Evolutionary conservation across 2,329 filamentous ascomycete genomes (phyloP).

Genomic region (Pseudogymnoascus sp.): DNA sequence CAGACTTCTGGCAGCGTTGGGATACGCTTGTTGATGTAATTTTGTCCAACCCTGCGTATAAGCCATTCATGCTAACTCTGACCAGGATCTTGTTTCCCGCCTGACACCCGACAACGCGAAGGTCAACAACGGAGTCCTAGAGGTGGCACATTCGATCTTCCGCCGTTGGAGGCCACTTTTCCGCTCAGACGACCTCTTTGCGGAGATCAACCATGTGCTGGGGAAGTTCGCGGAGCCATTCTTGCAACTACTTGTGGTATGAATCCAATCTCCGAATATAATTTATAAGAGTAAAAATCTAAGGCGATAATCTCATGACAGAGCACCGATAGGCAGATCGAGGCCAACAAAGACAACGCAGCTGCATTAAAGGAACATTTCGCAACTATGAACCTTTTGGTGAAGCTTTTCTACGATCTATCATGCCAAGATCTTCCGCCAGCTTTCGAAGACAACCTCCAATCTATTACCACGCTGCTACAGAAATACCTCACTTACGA

Average conservation of each 20-base stretch:
- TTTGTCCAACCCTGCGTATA: background rate
- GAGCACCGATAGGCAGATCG: slow-evolving; percentile 64
- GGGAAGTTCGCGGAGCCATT: slow-evolving; percentile 78
- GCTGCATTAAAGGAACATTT: slow-evolving; percentile 70
- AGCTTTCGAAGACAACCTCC: slow-evolving; percentile 84
- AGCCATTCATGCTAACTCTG: slow-evolving; percentile 16
- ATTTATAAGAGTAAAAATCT: slow-evolving; percentile 3
- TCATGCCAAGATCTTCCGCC: slow-evolving; percentile 96
- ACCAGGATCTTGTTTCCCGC: slow-evolving; percentile 75
- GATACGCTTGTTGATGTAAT: slow-evolving; percentile 82
- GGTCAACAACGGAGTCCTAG: slow-evolving; percentile 87
- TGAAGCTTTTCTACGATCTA: slow-evolving; percentile 92
- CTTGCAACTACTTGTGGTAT: slow-evolving; percentile 67
- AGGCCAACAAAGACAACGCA: slow-evolving; percentile 69
- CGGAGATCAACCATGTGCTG: slow-evolving; percentile 94
- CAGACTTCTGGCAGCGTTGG: slow-evolving; percentile 94
- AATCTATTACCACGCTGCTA: slow-evolving; percentile 67
- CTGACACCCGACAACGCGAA: slow-evolving; percentile 74
- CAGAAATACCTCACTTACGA: slow-evolving; percentile 92
- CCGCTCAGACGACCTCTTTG: slow-evolving; percentile 84
- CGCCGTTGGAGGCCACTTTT: slow-evolving; percentile 92
- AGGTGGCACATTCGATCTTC: slow-evolving; percentile 98
- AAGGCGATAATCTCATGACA: slow-evolving; percentile 25
- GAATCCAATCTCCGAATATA: slow-evolving; percentile 19
- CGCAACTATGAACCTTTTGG: slow-evolving; percentile 75